Evolutionary conservation across 805 yeast genomes (phyloP).

Genomic region (Ogataea saltuana): DNA sequence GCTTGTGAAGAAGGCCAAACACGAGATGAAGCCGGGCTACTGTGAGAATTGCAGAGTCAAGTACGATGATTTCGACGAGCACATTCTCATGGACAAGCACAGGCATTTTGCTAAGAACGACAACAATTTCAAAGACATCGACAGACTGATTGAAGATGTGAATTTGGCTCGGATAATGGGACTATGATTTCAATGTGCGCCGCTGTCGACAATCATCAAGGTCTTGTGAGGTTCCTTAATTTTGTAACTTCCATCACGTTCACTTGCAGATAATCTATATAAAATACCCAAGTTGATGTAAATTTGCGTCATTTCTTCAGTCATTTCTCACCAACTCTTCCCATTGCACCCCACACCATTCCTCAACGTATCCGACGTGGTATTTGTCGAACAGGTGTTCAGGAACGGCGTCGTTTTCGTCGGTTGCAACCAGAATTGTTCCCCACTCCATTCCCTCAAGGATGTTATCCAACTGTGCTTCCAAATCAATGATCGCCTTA

Average conservation of each 20-base stretch:
- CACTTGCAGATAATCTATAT: no score
- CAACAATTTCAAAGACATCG: slow-evolving; percentile 74
- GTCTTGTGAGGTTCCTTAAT: neutral
- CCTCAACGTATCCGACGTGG: slow-evolving; percentile 55
- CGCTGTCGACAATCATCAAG: neutral
- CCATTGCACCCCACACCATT: slow-evolving; percentile 33
- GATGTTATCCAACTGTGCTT: slow-evolving; percentile 46
- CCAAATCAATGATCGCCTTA: slow-evolving; percentile 81
- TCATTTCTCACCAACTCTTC: slow-evolving; percentile 25
- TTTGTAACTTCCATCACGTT: no score
- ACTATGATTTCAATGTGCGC: slow-evolving; percentile 7
- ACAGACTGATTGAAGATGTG: slow-evolving; percentile 59
- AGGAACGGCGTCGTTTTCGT: slow-evolving; percentile 62
- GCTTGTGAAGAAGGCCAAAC: slow-evolving; percentile 21
- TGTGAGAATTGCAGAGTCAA: slow-evolving; percentile 92
- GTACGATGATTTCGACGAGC: slow-evolving; percentile 78
- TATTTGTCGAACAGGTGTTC: slow-evolving; percentile 48
- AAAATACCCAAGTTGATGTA: slow-evolving; percentile 4
- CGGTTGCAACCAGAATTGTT: slow-evolving; percentile 77
- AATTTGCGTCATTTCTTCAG: no score
- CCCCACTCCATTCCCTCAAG: slow-evolving; percentile 97
- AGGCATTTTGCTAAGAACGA: slow-evolving; percentile 74
- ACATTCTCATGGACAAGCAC: slow-evolving; percentile 68
- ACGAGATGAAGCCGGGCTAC: slow-evolving; percentile 59
- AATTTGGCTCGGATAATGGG: slow-evolving; percentile 28